A percentile compares a stretch with the other conserved stretches of the same genome.
Evolutionary conservation across 2,329 filamentous ascomycete genomes (phyloP).

Genomic region (Aspergillus uvarum): DNA sequence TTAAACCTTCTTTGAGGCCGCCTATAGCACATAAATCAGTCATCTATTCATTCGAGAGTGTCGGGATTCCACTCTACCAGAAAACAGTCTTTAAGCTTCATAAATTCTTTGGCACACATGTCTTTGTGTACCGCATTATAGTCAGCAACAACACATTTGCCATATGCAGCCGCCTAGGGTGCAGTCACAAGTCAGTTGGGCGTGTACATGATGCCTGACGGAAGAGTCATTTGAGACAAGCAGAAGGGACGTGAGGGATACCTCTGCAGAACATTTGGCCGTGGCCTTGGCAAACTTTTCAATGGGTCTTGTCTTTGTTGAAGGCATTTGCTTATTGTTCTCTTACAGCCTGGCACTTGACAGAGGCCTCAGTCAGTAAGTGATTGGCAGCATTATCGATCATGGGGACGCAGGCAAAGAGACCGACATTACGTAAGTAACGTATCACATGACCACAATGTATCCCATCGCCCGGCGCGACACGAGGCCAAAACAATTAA

Average conservation of each 20-base stretch:
- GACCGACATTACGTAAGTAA: conserved; percentile 17
- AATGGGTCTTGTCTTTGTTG: conserved; percentile 59
- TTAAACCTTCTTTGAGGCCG: conserved; percentile 53
- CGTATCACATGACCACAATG: conserved; percentile 12
- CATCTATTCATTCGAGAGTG: neutral
- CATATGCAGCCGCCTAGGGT: conserved; percentile 74
- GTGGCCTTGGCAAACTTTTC: conserved; percentile 67
- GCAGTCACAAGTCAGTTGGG: conserved; percentile 14
- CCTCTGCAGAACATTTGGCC: conserved; percentile 66
- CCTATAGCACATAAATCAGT: conserved; percentile 37
- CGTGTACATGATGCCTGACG: neutral
- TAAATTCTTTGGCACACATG: conserved; percentile 83
- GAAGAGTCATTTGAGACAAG: neutral
- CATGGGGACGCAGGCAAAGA: neutral
- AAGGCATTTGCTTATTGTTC: conserved; percentile 38
- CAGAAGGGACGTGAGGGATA: conserved; percentile 33
- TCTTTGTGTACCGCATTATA: conserved; percentile 90
- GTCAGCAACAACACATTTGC: conserved; percentile 85
- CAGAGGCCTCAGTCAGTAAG: neutral
- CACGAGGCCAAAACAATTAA: conserved; percentile 13
- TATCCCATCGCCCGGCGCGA: conserved; percentile 21
- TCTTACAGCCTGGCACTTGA: neutral
- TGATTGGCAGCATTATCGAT: neutral
- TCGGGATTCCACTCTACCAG: conserved; percentile 57
- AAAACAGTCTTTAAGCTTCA: conserved; percentile 83